A percentile compares a stretch with the other conserved stretches of the same genome.
phyloP scores from a whole-genome alignment of 2,329 filamentous ascomycete genomes.

The Claviceps lovelessii region DNA sequence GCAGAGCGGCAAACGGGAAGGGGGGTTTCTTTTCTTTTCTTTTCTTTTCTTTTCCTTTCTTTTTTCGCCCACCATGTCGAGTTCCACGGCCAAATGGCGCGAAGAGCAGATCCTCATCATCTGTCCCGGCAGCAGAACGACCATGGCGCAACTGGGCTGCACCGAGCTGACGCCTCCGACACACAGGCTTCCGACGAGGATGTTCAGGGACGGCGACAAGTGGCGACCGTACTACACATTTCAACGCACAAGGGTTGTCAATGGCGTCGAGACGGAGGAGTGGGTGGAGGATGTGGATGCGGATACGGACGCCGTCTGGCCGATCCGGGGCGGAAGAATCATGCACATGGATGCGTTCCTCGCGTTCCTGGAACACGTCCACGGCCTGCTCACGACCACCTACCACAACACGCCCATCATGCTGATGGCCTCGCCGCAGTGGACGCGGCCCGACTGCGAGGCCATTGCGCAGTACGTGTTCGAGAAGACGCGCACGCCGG shows the following conservation, averaged over 20 bases:
- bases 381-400: constrained; percentile 74
- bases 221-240: constrained; percentile 64
- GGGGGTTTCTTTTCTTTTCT: neutral
- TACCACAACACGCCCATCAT: constrained; percentile 95
- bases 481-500: constrained; percentile 90
- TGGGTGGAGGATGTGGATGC: constrained; percentile 84
- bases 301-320: constrained; percentile 80
- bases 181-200: constrained; percentile 76
- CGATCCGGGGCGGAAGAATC: constrained; percentile 66
- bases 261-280: constrained; percentile 43
- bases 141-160: constrained; percentile 79
- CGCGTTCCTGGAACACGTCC: constrained; percentile 81
- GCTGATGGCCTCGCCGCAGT: constrained; percentile 76
- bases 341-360: constrained; percentile 87
- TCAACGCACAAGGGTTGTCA: constrained; percentile 40
- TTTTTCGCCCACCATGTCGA: constrained; percentile 31
- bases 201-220: constrained; percentile 81
- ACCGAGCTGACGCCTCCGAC: constrained; percentile 84
- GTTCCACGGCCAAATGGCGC: constrained; percentile 44
- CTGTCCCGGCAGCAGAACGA: constrained; percentile 75
- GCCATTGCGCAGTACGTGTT: constrained; percentile 87
- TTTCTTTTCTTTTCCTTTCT: neutral
- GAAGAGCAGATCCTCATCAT: constrained; percentile 56
- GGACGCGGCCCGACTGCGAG: constrained; percentile 80
- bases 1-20: neutral